Evolutionary conservation across 2,329 filamentous ascomycete genomes (phyloP).

Genomic region (Aspergillus pseudoterreus): DNA sequence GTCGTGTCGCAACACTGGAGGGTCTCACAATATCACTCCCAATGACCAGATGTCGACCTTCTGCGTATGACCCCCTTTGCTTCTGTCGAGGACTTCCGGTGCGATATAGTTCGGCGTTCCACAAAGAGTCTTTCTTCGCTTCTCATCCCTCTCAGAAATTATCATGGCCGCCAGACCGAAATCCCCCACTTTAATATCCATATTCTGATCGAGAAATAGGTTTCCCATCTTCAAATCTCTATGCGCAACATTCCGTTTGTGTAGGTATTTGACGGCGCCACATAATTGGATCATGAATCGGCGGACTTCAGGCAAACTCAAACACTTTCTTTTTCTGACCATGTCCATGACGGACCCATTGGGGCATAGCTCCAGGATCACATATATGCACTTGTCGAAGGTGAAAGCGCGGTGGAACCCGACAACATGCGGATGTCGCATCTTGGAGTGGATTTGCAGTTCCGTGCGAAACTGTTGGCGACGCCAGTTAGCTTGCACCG

Average conservation of each 20-base stretch:
- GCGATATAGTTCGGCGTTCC: slow-evolving; percentile 98
- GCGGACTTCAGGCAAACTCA: slow-evolving; percentile 90
- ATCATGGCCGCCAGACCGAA: slow-evolving; percentile 92
- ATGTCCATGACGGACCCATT: slow-evolving; percentile 98
- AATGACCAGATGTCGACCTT: slow-evolving; percentile 98
- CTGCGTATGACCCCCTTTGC: slow-evolving; percentile 90
- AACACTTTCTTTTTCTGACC: slow-evolving; percentile 84
- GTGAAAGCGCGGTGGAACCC: slow-evolving; percentile 93
- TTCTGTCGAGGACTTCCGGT: slow-evolving; percentile 91
- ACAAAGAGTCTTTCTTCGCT: slow-evolving; percentile 84
- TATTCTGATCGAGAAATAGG: slow-evolving; percentile 86
- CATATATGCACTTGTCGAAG: slow-evolving; percentile 83
- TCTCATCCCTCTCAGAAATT: slow-evolving; percentile 84
- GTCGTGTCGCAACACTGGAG: not conserved
- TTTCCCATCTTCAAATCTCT: slow-evolving; percentile 98
- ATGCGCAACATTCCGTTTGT: slow-evolving; percentile 92
- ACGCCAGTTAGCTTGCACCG: slow-evolving; percentile 8
- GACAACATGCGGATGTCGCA: slow-evolving; percentile 93
- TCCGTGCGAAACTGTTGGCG: slow-evolving; percentile 65
- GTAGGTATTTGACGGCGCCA: slow-evolving; percentile 97
- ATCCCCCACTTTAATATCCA: slow-evolving; percentile 98
- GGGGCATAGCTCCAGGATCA: slow-evolving; percentile 88
- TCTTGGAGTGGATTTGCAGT: slow-evolving; percentile 96
- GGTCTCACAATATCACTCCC: slow-evolving; percentile 86
- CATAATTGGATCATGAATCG: slow-evolving; percentile 93